Base-by-base conservation (phyloP, 2,329 filamentous ascomycete species). In the Nemania abortiva region DNA sequence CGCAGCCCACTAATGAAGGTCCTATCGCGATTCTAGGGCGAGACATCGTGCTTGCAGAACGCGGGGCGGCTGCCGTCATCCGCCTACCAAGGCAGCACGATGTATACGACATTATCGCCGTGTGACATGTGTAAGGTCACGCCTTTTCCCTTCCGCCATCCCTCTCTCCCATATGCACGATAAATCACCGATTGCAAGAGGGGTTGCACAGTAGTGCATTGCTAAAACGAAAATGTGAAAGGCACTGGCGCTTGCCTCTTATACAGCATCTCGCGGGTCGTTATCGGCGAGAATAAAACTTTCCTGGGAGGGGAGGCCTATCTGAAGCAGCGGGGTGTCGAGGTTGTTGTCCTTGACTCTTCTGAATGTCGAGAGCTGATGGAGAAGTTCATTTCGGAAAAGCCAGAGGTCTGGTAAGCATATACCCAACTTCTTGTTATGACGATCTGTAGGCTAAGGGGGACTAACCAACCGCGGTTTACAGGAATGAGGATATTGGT, bases 21-120 rank as follows among this genome's bases (percentile, higher is more conserved):
- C 53, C 42, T n/a, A 47, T 34, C 27, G 11, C 2, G 6, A 29
- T 59, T 24, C 10, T 11, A 94, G 91, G 92, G 89, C 72, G 92
- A 95, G 79, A 94, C 91, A 22, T 89, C 91, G 20, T 89, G 91
- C n/a, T 84, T 95, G 47, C 90, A 92, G 77, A 90, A 91, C 79
- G 91, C 91, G 0, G 92, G 92, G 54, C 88, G 92, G 47, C 86
- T 93, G 24, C 89, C 90, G 37, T 91, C 91, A 18, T 87, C 87
- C 1, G 86, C 87, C 6, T 94, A 94, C 79, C 85, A 86, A 72
- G 90, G 89, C 34, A 87, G 90, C 42, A 94, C 91, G n/a, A 94
- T 95, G 91, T 95, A 92, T 81, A 95, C 92, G 2, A 94, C 92
- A 0, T 83, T 95, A 6, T 92, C 90, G 2, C 92, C 92, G 0